Evolutionary conservation across 495 filamentous ascomycete genomes (phyloP).

Genomic region (Penicillium antarcticum): DNA sequence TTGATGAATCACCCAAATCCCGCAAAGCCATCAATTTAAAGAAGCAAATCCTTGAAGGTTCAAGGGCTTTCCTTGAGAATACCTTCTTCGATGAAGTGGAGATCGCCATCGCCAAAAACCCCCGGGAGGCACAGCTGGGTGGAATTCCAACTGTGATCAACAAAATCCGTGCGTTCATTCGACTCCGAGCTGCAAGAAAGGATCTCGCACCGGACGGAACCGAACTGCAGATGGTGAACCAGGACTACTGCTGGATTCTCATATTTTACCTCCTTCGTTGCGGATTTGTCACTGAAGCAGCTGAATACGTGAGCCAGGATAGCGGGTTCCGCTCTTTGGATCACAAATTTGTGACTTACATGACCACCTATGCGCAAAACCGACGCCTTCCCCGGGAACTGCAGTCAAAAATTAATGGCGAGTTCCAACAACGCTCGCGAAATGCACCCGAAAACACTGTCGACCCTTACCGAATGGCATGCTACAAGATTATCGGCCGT

Average conservation of each 20-base stretch:
- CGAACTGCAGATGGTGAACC: slow-evolving; percentile 66
- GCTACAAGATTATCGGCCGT: slow-evolving; percentile 95
- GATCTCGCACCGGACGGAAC: slow-evolving; percentile 74
- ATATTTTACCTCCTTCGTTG: slow-evolving; percentile 89
- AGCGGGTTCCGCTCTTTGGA: slow-evolving; percentile 83
- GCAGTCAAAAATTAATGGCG: slow-evolving; percentile 80
- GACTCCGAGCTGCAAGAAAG: slow-evolving; percentile 69
- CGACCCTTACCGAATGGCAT: slow-evolving; percentile 94
- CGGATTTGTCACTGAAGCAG: slow-evolving; percentile 79
- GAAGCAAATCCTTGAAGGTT: slow-evolving; percentile 74
- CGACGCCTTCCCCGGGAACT: slow-evolving; percentile 70
- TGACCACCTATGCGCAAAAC: slow-evolving; percentile 71
- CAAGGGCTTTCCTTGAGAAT: slow-evolving; percentile 70
- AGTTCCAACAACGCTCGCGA: slow-evolving; percentile 79
- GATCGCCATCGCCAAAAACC: slow-evolving; percentile 71
- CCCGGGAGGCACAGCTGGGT: slow-evolving; percentile 83
- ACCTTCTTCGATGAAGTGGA: slow-evolving; percentile 71
- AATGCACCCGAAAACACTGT: slow-evolving; percentile 83
- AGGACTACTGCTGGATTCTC: slow-evolving; percentile 86
- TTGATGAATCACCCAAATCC: slow-evolving; percentile 67
- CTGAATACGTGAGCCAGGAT: slow-evolving; percentile 78
- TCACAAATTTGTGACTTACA: slow-evolving; percentile 84
- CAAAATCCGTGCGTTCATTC: slow-evolving; percentile 89
- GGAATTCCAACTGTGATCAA: slow-evolving; percentile 82
- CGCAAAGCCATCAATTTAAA: slow-evolving; percentile 56